A percentile compares a stretch with the other conserved stretches of the same genome.
phyloP scores from a whole-genome alignment of 2,329 filamentous ascomycete genomes.

The Ophiocordyceps camponoti-saundersi region DNA sequence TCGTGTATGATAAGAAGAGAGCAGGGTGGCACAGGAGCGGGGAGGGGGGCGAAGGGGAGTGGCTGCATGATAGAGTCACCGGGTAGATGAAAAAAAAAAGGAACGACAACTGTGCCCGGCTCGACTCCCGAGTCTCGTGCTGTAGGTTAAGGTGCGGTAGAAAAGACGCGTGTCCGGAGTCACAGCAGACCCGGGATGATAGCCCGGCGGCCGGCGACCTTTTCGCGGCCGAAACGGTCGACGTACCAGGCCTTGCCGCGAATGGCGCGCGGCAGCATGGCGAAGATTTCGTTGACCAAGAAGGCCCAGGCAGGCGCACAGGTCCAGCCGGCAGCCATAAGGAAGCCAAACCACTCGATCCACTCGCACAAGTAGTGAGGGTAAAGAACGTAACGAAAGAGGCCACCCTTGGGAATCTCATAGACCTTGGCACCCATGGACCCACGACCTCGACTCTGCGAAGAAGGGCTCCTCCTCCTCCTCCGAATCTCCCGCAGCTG shows the following conservation, averaged over 20 bases:
- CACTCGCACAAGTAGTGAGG: slow-evolving; percentile 96
- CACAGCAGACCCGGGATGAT: slow-evolving; percentile 37
- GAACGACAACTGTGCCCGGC: neutral
- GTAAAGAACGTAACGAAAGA: slow-evolving; percentile 72
- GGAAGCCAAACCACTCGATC: slow-evolving; percentile 89
- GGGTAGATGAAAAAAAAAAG: neutral
- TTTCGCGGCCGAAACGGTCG: slow-evolving; percentile 72
- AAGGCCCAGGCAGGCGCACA: slow-evolving; percentile 68
- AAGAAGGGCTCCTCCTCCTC: slow-evolving; percentile 28
- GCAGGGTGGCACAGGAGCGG: neutral
- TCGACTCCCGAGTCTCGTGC: neutral
- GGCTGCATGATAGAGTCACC: neutral
- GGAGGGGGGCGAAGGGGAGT: neutral
- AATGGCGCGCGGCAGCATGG: slow-evolving; percentile 77
- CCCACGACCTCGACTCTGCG: no score
- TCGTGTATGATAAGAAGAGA: neutral
- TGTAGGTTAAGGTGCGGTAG: no score
- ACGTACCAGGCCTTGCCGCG: slow-evolving; percentile 75
- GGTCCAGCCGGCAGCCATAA: slow-evolving; percentile 50
- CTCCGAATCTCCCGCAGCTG: slow-evolving; percentile 75
- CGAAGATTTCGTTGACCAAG: slow-evolving; percentile 69
- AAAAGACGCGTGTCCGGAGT: neutral
- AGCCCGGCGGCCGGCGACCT: slow-evolving; percentile 58
- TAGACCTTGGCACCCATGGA: slow-evolving; percentile 70
- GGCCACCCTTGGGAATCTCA: slow-evolving; percentile 64